Conservation (phyloP, 345 rosid genomes). For the Barbarea vulgaris region DNA sequence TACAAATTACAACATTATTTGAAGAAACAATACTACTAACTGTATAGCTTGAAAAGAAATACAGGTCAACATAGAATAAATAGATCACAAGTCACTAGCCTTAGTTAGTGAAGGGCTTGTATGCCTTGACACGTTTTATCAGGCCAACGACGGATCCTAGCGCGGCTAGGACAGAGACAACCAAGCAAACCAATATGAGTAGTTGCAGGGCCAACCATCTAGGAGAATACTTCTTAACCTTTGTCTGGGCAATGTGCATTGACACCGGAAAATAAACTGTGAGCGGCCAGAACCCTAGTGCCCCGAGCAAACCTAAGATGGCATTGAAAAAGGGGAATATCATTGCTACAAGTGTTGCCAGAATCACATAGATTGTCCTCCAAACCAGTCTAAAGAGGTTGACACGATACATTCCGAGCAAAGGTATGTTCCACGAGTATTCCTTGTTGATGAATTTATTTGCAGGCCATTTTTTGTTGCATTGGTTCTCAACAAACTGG, state of each 20-base stretch:
- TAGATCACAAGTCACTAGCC: conserved; percentile 12
- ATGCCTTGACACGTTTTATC: conserved; percentile 51
- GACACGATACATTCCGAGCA: conserved; percentile 46
- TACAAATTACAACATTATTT: conserved; percentile 2
- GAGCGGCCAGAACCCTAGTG: conserved; percentile 79
- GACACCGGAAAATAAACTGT: conserved; percentile 85
- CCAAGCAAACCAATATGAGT: conserved; percentile 57
- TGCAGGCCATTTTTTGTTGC: conserved; percentile 59
- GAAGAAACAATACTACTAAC: neutral
- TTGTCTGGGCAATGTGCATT: conserved; percentile 70
- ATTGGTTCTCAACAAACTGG: conserved; percentile 56
- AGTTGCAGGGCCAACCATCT: conserved; percentile 74
- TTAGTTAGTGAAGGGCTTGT: conserved; percentile 61
- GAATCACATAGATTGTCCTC: conserved; percentile 69
- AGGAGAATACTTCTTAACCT: conserved; percentile 51
- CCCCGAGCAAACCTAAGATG: conserved; percentile 78
- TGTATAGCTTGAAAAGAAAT: conserved; percentile 6
- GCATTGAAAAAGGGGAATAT: conserved; percentile 89
- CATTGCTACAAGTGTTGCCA: conserved; percentile 74
- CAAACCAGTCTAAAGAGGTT: conserved; percentile 70
- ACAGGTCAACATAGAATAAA: neutral
- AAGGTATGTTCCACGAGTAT: conserved; percentile 46
- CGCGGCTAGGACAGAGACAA: conserved; percentile 63
- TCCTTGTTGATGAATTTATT: conserved; percentile 62
- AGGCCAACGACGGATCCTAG: conserved; percentile 82